phyloP scores from a whole-genome alignment of 176 grass and related monocot species.

The Bothriochloa decipiens region DNA sequence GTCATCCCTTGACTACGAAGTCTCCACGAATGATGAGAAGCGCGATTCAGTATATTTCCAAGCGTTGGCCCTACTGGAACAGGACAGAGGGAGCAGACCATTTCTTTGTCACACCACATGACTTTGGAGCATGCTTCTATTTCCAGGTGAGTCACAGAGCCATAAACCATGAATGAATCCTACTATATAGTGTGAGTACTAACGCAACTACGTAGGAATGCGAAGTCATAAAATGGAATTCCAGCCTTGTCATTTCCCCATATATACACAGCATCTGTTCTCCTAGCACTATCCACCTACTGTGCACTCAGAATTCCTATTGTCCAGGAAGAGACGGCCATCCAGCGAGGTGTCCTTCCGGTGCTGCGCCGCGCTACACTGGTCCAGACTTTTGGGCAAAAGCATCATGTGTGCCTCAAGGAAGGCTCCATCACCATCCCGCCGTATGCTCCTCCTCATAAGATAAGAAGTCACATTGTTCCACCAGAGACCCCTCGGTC shows the following conservation, averaged over 20 bases:
- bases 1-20: constrained; percentile 68
- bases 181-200: not conserved
- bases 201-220: not conserved
- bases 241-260: not conserved
- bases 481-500: constrained; percentile 63
- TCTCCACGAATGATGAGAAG: constrained; percentile 78
- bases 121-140: constrained; percentile 74
- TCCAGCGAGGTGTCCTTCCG: constrained; percentile 55
- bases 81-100: constrained; percentile 62
- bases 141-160: constrained; percentile 44
- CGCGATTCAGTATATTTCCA: constrained; percentile 61
- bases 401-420: constrained; percentile 67
- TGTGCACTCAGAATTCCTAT: not conserved
- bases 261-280: not conserved
- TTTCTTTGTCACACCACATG: constrained; percentile 66
- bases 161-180: not conserved
- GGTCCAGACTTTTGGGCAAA: constrained; percentile 70
- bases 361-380: constrained; percentile 67
- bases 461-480: constrained; percentile 61
- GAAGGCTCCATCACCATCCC: constrained; percentile 71
- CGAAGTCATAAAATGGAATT: not conserved
- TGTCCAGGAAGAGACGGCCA: constrained; percentile 64
- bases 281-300: constrained; percentile 28
- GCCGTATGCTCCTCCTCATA: constrained; percentile 69
- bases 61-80: constrained; percentile 74